These are phyloP conservation scores for Kuraishia floccosa DNA, from an alignment of 805 yeast genomes.

Conservation along the genomic window DNA sequence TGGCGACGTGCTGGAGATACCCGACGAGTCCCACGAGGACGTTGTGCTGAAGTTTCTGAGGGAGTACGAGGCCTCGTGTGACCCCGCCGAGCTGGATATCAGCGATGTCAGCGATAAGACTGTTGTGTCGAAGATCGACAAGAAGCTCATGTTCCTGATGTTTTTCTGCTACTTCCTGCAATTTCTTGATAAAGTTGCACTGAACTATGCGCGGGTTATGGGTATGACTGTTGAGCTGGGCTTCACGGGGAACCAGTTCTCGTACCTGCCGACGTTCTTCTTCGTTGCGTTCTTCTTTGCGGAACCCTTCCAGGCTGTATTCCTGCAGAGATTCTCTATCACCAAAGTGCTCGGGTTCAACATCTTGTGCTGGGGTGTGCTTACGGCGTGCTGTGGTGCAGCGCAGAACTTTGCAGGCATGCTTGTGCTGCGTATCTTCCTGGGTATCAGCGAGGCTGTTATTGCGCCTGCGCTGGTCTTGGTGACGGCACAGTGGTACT, in stretches of 20 bases:
- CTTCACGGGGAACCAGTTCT: conserved; percentile 29
- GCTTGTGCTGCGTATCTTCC: conserved; percentile 30
- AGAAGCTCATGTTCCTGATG: conserved; percentile 1
- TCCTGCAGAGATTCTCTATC: conserved; percentile 22
- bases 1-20: too few species aligned
- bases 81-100: neutral
- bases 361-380: conserved; percentile 33
- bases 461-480: conserved; percentile 21
- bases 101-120: too few species aligned
- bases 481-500: conserved; percentile 21
- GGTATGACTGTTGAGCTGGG: conserved; percentile 27
- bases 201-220: conserved; percentile 35
- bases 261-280: conserved; percentile 50
- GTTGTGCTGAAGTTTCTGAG: neutral
- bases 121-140: conserved; percentile 1
- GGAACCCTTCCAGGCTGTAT: conserved; percentile 34
- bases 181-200: conserved; percentile 49
- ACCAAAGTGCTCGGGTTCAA: conserved; percentile 22
- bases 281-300: conserved; percentile 53
- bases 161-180: conserved; percentile 30
- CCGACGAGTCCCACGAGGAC: too few species aligned
- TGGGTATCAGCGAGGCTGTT: conserved; percentile 28
- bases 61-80: neutral
- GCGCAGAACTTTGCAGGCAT: conserved; percentile 35
- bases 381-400: conserved; percentile 34